Evolutionary conservation across 148 eudicot genomes (phyloP).

Genomic region (Persicaria tinctoria): DNA sequence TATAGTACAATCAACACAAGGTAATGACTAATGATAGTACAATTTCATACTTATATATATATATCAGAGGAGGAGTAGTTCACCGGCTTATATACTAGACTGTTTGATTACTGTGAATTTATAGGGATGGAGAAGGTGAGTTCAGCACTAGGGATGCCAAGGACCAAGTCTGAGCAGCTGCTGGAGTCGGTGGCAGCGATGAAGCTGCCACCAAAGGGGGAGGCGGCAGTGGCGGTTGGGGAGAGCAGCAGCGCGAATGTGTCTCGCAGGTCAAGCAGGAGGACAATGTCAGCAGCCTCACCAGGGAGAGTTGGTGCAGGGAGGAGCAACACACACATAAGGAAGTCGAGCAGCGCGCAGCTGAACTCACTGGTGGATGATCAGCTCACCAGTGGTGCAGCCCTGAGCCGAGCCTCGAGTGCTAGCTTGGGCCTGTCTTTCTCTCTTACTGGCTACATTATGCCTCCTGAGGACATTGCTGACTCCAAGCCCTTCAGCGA

Average conservation of each 20-base stretch:
- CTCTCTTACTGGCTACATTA: conserved; percentile 76
- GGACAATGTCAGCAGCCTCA: conserved; percentile 32
- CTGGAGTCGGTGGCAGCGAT: conserved; percentile 45
- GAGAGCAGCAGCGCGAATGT: conserved; percentile 15
- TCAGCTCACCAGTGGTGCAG: conserved; percentile 56
- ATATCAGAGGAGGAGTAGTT: too few species aligned
- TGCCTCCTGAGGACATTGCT: conserved; percentile 67
- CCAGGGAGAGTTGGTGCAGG: conserved; percentile 20
- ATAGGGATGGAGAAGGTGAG: conserved; percentile 39
- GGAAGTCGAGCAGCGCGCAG: conserved; percentile 86
- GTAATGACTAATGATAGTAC: not conserved
- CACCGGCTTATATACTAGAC: too few species aligned
- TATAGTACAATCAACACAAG: not conserved
- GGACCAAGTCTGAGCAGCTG: conserved; percentile 80
- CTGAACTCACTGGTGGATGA: conserved; percentile 44
- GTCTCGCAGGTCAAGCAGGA: conserved; percentile 50
- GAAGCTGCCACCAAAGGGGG: not conserved
- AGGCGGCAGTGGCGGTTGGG: conserved; percentile 4
- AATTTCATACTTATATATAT: too few species aligned
- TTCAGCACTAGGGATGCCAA: conserved; percentile 28
- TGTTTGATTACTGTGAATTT: not conserved
- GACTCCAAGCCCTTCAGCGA: conserved; percentile 68
- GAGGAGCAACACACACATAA: conserved; percentile 39
- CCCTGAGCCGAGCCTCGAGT: conserved; percentile 85
- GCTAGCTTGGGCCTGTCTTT: conserved; percentile 89